A percentile compares a stretch with the other conserved stretches of the same genome.
Conservation (phyloP, 805 yeast genomes). For the Saturnispora sanitii region DNA sequence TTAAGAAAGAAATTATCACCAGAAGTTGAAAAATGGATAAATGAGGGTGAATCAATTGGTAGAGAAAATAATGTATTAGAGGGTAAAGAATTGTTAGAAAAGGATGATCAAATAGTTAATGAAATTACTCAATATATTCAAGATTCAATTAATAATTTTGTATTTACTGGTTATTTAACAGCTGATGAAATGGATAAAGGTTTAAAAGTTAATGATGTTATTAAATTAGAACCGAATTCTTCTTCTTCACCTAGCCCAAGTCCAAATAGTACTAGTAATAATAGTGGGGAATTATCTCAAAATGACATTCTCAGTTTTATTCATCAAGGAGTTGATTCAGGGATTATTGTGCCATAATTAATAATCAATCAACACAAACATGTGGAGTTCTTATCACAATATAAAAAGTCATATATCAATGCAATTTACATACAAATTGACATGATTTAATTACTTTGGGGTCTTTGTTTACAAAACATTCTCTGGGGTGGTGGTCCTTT, state of each 20-base stretch:
- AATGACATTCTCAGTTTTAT: constrained; percentile 35
- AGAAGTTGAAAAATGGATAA: constrained; percentile 83
- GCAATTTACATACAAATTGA: background rate
- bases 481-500: background rate
- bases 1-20: constrained; percentile 83
- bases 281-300: constrained; percentile 22
- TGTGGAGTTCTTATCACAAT: background rate
- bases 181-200: constrained; percentile 36
- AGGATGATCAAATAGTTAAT: constrained; percentile 57
- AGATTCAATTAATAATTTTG: constrained; percentile 42
- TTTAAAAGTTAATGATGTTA: constrained; percentile 13
- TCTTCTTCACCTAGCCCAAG: background rate
- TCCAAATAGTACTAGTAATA: background rate
- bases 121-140: constrained; percentile 56
- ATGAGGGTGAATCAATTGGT: constrained; percentile 24
- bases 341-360: constrained; percentile 3
- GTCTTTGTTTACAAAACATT: background rate
- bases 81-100: constrained; percentile 4
- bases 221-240: constrained; percentile 4
- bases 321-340: constrained; percentile 33
- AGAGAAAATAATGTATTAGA: background rate
- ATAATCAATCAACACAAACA: background rate
- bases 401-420: background rate
- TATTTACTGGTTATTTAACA: constrained; percentile 52
- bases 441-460: too few relatives aligned